phyloP scores from a whole-genome alignment of 257 asterid genomes.

The Echites panduratus region DNA sequence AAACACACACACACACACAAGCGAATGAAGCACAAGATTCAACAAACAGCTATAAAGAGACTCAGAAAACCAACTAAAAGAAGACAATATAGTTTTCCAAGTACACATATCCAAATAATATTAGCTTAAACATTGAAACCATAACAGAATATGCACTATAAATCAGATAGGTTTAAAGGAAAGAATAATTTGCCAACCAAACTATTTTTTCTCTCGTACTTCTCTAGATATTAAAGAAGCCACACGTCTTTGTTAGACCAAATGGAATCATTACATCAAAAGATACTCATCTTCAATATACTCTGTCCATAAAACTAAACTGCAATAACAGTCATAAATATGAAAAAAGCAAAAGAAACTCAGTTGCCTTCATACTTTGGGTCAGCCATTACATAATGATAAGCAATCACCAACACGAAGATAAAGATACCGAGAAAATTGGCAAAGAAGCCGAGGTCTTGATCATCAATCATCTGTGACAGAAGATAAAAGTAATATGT shows the following conservation, averaged over 20 bases:
- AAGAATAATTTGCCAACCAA: slow-evolving; percentile 8
- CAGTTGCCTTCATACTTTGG: slow-evolving; percentile 88
- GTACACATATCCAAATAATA: not conserved
- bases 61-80: not conserved
- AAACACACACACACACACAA: no score
- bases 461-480: slow-evolving; percentile 90
- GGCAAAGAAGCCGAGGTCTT: slow-evolving; percentile 96
- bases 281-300: slow-evolving; percentile 20
- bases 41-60: not conserved
- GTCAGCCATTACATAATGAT: slow-evolving; percentile 89
- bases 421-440: slow-evolving; percentile 88
- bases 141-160: not conserved
- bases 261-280: slow-evolving; percentile 24
- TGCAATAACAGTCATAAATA: slow-evolving; percentile 20
- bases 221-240: slow-evolving; percentile 26
- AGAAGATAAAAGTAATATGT: slow-evolving; percentile 13
- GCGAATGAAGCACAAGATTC: not conserved
- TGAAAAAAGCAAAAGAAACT: slow-evolving; percentile 13
- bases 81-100: not conserved
- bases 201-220: slow-evolving; percentile 4
- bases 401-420: slow-evolving; percentile 76
- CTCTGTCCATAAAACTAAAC: slow-evolving; percentile 21
- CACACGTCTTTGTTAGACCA: slow-evolving; percentile 18
- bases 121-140: not conserved
- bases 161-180: slow-evolving; percentile 4